Base-by-base conservation (phyloP, 805 yeast species). In the Metschnikowia colocasiae region DNA sequence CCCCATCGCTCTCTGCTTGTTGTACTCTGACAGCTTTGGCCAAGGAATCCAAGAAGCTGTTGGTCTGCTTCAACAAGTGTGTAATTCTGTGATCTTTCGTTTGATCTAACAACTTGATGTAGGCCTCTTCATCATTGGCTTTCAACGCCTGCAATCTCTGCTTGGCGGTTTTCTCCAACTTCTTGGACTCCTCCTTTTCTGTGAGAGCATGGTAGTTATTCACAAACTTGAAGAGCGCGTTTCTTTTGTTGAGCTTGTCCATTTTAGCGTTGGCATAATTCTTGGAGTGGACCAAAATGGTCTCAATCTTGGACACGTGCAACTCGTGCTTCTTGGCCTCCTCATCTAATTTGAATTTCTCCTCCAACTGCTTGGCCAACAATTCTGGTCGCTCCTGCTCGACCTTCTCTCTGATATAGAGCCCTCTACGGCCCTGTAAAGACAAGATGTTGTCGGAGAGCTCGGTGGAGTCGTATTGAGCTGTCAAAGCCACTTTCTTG, bases 31-130 rank as follows among this genome's bases (percentile, higher is more conserved):
- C 95, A 15, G 91, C 90, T 60, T 82, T 81, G 3, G 94, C 85
- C 61, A 87, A 76, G 27, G 91, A 78, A 55, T 83, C 89, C 69
- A 87, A 80, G 67, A 87, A 87, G 13, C 76, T 67, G 63, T 87
- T 87, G 8, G 95, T 87, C 64, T 87, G 95, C 59, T 76, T 84
- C 62, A 87, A 76, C 63, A 87, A 74, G 66, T 87, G 95, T 1
- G 94, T 86, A 57, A 87, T 83, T 78, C 95, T 81, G 35, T 88
- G 86, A 68, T 87, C 95, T 63, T 87, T 87, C 3, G 95, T 87
- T 66, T 86, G 90, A 63, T 87, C 94, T 63, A 87, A 75, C 59
- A 87, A 77, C 61, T 86, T 86, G 63, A 87, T 78, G 69, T 87
- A 87, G 2, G 94, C 94, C 61, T 87, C 95, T 65, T 87, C 95